These are phyloP conservation scores for Mycena citricolor DNA, from an alignment of 1,284 basidiomycete genomes.

Conservation along the genomic window DNA sequence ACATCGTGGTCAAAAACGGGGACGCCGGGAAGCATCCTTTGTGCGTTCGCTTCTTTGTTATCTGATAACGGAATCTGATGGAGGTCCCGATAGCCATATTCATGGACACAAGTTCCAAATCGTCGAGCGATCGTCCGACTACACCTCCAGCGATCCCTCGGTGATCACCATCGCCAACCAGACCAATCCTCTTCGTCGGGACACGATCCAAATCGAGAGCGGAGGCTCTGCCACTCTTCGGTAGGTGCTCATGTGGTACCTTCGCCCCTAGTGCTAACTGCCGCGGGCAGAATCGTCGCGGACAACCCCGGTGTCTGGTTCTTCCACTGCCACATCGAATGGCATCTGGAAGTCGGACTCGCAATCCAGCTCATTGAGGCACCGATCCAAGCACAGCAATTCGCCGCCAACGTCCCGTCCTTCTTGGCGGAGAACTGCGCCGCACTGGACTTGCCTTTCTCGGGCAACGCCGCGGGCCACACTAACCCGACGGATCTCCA, in stretches of 20 bases:
- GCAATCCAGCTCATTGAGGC: conserved; percentile 80
- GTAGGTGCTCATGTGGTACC: not conserved
- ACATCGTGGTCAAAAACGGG: conserved; percentile 82
- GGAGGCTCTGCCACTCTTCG: conserved; percentile 61
- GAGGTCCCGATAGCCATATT: conserved; percentile 55
- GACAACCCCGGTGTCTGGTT: conserved; percentile 88
- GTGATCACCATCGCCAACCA: conserved; percentile 82
- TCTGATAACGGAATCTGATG: not conserved
- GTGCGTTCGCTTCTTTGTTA: conserved; percentile 41
- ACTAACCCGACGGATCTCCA: conserved; percentile 58
- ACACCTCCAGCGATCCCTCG: conserved; percentile 71
- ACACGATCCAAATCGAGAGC: conserved; percentile 70
- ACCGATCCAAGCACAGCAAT: conserved; percentile 59
- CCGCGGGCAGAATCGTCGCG: conserved; percentile 48
- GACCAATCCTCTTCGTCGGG: conserved; percentile 82
- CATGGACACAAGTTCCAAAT: conserved; percentile 85
- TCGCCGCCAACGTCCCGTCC: conserved; percentile 46
- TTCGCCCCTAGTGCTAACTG: not conserved
- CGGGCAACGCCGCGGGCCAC: conserved; percentile 81
- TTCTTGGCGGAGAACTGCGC: conserved; percentile 71
- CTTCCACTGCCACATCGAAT: conserved; percentile 82
- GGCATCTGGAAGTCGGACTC: conserved; percentile 79
- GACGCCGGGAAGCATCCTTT: conserved; percentile 80
- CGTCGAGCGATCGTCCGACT: conserved; percentile 70
- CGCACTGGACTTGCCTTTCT: conserved; percentile 53